Conservation (phyloP, 2,329 filamentous ascomycete species). For the Knufia fluminis region DNA sequence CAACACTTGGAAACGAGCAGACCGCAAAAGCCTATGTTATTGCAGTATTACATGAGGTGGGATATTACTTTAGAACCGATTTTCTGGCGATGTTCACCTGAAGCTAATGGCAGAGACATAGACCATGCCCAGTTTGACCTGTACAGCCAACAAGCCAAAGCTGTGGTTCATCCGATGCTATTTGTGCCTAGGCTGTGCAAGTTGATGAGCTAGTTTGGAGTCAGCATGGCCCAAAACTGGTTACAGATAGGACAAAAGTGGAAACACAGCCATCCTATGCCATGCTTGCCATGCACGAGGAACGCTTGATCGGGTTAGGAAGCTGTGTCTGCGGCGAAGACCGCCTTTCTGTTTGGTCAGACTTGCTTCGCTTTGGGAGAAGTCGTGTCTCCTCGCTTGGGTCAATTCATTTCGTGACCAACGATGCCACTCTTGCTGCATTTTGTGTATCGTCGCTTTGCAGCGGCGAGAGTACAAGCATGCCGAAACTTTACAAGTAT, state of each 20-base stretch:
- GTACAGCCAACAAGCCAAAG: background rate
- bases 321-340: too few species aligned
- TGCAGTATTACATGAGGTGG: background rate
- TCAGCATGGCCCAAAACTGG: background rate
- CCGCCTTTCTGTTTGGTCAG: background rate
- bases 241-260: background rate
- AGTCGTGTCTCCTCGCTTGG: too few species aligned
- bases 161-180: slow-evolving; percentile 2
- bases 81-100: background rate
- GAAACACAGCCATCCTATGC: slow-evolving; percentile 4
- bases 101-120: background rate
- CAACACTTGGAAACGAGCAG: background rate
- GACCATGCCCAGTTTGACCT: background rate
- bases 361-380: background rate
- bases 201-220: background rate
- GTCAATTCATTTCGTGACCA: too few species aligned
- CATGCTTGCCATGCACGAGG: background rate
- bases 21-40: background rate
- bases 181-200: slow-evolving; percentile 11
- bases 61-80: background rate
- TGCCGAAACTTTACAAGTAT: too few species aligned
- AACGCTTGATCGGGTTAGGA: too few species aligned
- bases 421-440: too few species aligned
- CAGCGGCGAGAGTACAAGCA: too few species aligned
- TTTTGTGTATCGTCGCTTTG: too few species aligned